phyloP scores from a whole-genome alignment of 495 filamentous ascomycete genomes.

The Oidiodendron maius region DNA sequence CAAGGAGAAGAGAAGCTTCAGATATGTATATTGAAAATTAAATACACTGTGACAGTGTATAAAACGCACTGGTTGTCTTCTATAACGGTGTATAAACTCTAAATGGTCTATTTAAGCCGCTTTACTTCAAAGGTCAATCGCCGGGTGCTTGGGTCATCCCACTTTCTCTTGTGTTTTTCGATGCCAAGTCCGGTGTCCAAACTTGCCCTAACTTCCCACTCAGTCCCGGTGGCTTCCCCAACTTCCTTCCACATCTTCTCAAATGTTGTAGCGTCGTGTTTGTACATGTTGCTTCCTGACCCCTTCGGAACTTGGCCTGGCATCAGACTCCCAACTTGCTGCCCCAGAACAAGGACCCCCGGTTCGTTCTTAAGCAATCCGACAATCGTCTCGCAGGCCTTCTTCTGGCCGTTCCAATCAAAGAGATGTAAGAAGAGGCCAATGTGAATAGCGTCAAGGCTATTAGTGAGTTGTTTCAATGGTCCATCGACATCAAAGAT shows the following conservation, averaged over 20 bases:
- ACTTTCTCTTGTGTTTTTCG: constrained; percentile 12
- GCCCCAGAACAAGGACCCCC: constrained; percentile 20
- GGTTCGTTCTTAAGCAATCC: constrained; percentile 23
- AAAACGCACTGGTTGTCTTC: no score
- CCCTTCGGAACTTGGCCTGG: constrained; percentile 3
- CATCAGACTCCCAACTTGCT: constrained; percentile 19
- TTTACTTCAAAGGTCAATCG: constrained; percentile 20
- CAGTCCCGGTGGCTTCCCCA: constrained; percentile 12
- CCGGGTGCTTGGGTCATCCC: constrained; percentile 24
- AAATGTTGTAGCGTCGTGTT: constrained; percentile 16
- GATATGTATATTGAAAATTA: constrained; percentile 14
- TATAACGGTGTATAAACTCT: no score
- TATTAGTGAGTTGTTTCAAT: constrained; percentile 12
- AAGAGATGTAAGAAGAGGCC: constrained; percentile 31
- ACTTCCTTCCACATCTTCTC: constrained; percentile 18
- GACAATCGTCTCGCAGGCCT: constrained; percentile 25
- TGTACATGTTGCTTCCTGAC: constrained; percentile 6
- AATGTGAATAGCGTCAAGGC: constrained; percentile 24
- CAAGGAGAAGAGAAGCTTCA: constrained; percentile 8
- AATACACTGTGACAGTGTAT: no score
- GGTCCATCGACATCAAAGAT: constrained; percentile 19
- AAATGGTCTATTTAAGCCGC: constrained; percentile 11
- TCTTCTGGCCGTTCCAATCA: constrained; percentile 25
- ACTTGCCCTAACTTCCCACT: constrained; percentile 16
- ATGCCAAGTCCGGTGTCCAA: constrained; percentile 22